phyloP scores from a whole-genome alignment of 192 early-diverging fungal species.

The Diversispora eburnea region DNA sequence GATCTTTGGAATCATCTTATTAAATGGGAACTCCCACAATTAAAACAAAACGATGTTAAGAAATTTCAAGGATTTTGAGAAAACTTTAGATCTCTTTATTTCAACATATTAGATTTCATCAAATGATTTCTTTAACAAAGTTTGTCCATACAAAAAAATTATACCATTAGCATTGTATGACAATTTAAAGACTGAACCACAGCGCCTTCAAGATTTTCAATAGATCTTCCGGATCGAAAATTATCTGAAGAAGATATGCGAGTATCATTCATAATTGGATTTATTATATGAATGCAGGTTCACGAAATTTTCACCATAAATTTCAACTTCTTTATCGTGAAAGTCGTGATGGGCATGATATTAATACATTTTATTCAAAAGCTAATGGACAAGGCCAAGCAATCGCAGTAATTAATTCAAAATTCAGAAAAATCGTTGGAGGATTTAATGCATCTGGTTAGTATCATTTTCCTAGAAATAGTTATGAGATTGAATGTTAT shows the following conservation, averaged over 20 bases:
- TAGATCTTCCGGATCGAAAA: too few relatives aligned
- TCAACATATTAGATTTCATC: background rate
- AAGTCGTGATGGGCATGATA: constrained; percentile 4
- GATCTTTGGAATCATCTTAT: constrained; percentile 21
- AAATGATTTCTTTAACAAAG: background rate
- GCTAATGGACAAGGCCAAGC: background rate
- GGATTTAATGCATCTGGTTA: background rate
- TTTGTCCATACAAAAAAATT: background rate
- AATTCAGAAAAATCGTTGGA: background rate
- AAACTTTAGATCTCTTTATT: background rate
- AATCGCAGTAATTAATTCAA: background rate
- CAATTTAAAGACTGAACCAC: background rate
- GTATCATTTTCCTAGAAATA: background rate
- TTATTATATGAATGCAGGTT: background rate
- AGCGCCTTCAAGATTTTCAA: too few relatives aligned
- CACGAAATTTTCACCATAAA: background rate
- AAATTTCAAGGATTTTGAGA: background rate
- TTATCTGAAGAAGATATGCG: background rate
- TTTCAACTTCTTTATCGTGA: constrained; percentile 9
- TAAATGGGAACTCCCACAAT: constrained; percentile 12
- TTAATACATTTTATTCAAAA: background rate
- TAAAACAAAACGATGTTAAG: background rate
- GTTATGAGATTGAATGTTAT: background rate
- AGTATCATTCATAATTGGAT: background rate
- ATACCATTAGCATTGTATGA: background rate